These are phyloP conservation scores for Blastobotrys buckinghamii DNA, from an alignment of 1,139 yeast genomes.

Conservation along the genomic window DNA sequence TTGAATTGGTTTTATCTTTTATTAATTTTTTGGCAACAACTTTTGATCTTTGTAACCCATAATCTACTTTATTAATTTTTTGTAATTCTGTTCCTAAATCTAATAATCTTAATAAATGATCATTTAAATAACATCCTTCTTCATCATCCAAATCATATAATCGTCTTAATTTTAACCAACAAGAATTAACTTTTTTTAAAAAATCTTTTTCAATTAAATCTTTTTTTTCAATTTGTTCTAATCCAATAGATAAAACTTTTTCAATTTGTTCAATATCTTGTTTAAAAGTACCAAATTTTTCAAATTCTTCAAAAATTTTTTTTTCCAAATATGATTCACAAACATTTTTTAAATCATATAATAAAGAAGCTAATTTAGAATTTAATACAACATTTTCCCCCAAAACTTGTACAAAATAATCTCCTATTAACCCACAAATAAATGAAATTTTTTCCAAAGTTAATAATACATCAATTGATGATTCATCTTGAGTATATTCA, in stretches of 20 bases:
- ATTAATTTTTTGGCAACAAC: conserved; percentile 8
- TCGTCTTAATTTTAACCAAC: conserved; percentile 6
- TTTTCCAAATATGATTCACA: background rate
- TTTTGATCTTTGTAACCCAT: conserved; percentile 6
- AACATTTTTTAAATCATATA: conserved; percentile 15
- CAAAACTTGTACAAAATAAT: conserved; percentile 9
- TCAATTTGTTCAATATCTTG: conserved; percentile 16
- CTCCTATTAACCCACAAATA: conserved; percentile 13
- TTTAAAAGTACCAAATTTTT: conserved; percentile 8
- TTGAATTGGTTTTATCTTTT: background rate
- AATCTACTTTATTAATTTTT: background rate
- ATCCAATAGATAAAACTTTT: conserved; percentile 12
- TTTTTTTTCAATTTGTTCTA: conserved; percentile 17
- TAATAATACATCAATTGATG: conserved; percentile 19
- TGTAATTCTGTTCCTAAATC: conserved; percentile 5
- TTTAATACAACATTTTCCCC: conserved; percentile 14
- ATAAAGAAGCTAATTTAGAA: conserved; percentile 14
- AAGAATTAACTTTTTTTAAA: conserved; percentile 7
- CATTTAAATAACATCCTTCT: background rate
- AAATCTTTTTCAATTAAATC: conserved; percentile 16
- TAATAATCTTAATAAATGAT: background rate
- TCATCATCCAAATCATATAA: background rate
- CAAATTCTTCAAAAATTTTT: conserved; percentile 5
- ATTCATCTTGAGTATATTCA: conserved; percentile 21
- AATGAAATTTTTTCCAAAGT: conserved; percentile 17